phyloP scores from a whole-genome alignment of 768 basidiomycete species.

The Kwoniella sp. region DNA sequence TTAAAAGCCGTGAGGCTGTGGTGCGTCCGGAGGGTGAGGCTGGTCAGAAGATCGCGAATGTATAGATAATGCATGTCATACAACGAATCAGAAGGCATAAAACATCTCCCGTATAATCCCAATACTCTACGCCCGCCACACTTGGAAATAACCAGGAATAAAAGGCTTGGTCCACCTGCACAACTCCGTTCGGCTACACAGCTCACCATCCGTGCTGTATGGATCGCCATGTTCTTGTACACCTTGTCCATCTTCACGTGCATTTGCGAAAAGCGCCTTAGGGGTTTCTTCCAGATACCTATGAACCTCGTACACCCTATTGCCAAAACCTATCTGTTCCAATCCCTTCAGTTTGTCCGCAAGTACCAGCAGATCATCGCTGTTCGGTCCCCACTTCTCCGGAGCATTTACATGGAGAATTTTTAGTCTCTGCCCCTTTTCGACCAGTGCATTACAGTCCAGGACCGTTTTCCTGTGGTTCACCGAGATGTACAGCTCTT shows the following conservation, averaged over 20 bases:
- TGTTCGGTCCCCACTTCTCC: conserved; percentile 31
- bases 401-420: conserved; percentile 43
- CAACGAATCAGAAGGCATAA: no score
- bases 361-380: conserved; percentile 32
- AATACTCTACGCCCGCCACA: conserved; percentile 41
- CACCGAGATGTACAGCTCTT: conserved; percentile 43
- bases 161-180: conserved; percentile 36
- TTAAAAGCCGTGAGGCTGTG: no score
- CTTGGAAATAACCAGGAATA: conserved; percentile 46
- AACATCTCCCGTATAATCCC: no score
- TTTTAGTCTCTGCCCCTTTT: conserved; percentile 6
- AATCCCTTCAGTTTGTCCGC: conserved; percentile 24
- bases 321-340: conserved; percentile 41
- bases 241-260: neutral
- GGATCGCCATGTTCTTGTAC: neutral
- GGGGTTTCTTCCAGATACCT: conserved; percentile 14
- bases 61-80: no score
- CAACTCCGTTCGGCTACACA: conserved; percentile 27
- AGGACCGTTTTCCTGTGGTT: conserved; percentile 26
- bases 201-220: conserved; percentile 15
- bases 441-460: conserved; percentile 19
- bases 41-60: no score
- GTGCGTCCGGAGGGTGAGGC: no score
- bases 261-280: neutral
- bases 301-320: conserved; percentile 45